Conservation (phyloP, 2,329 filamentous ascomycete genomes). For the Leptodontidium sp. region DNA sequence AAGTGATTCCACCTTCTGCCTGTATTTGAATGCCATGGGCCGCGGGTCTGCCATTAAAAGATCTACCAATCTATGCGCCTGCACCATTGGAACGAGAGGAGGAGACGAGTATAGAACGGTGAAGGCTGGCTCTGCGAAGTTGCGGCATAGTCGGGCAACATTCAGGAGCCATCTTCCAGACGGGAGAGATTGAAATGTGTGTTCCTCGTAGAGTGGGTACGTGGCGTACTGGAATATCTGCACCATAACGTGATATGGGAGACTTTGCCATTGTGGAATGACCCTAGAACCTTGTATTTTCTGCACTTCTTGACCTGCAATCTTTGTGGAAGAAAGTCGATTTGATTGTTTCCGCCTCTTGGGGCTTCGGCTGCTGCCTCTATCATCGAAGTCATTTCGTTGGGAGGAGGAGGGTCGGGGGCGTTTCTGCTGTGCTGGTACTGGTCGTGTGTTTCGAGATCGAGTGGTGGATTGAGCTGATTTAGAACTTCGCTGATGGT, state of each 20-base stretch:
- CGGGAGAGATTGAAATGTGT: slow-evolving; percentile 52
- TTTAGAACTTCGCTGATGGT: background rate
- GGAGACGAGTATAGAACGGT: slow-evolving; percentile 76
- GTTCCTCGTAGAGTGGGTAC: slow-evolving; percentile 60
- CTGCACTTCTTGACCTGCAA: background rate
- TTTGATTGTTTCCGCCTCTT: slow-evolving; percentile 37
- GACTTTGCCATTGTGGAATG: slow-evolving; percentile 64
- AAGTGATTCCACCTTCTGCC: slow-evolving; percentile 45
- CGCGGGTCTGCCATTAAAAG: slow-evolving; percentile 52
- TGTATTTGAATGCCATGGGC: slow-evolving; percentile 42
- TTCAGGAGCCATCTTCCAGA: slow-evolving; percentile 69
- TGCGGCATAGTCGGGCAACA: slow-evolving; percentile 67
- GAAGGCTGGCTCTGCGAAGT: slow-evolving; percentile 76
- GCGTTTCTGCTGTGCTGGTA: slow-evolving; percentile 17
- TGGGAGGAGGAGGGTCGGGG: slow-evolving; percentile 15
- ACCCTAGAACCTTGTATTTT: slow-evolving; percentile 41
- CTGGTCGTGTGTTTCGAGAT: slow-evolving; percentile 19
- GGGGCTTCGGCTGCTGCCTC: slow-evolving; percentile 10
- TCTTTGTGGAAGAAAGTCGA: slow-evolving; percentile 22
- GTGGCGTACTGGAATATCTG: slow-evolving; percentile 76
- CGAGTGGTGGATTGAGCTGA: background rate
- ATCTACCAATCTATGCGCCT: slow-evolving; percentile 60
- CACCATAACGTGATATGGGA: slow-evolving; percentile 74
- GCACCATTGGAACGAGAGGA: slow-evolving; percentile 63
- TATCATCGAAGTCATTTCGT: slow-evolving; percentile 16